Evolutionary conservation across 1,284 basidiomycete genomes (phyloP), one percentile per base, ranked within the genome.

Genomic region (Puccinia horiana): DNA sequence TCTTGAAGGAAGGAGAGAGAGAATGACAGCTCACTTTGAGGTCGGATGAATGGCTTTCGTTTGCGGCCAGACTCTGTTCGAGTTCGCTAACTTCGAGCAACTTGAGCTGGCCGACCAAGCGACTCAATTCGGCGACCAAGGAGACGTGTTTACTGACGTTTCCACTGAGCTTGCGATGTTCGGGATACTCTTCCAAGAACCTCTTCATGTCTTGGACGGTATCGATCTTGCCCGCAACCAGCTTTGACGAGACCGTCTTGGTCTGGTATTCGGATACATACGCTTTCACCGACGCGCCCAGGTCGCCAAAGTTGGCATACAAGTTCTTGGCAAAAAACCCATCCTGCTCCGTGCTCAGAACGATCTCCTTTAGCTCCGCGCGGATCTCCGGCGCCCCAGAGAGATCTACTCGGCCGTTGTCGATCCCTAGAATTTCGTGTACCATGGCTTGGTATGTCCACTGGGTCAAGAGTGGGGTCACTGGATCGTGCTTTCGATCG

Each of bases 361-460:
- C 96, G 81, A 99, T 92, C 90, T 99, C 97, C 93, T 92, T 91
- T 69, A 98, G 89, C 86, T 99, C 96, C 32, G 93, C 91, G 72
- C 90, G 89, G 81, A 96, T 92, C 84, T 94, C 95, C 23, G 94
- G 93, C n/a, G 95, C 93, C 83, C 92, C 89, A 80, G 90, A 91
- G 58, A 96, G 88, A 86, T 93, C 92, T 8, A 99, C 95, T 70
- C 97, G 91, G 23, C 96, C 96, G 86, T 98, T 98, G 84, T 93
- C 92, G 83, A 99, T 97, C 0, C 94, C 94, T 14, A 99, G 88
- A 16, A 98, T 89, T 87, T 99, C 97, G 86, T 99, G 97, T 0
- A 98, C 96, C 96, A 99, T 98, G 0, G 97, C 97, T 87, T 99
- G 96, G 88, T 99, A 99, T 18, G 97, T 99, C 97, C 97, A 99